Evolutionary conservation across 805 yeast genomes (phyloP), one percentile per base, ranked within the genome.

Genomic region (Sugiyamaella chiloensis): DNA sequence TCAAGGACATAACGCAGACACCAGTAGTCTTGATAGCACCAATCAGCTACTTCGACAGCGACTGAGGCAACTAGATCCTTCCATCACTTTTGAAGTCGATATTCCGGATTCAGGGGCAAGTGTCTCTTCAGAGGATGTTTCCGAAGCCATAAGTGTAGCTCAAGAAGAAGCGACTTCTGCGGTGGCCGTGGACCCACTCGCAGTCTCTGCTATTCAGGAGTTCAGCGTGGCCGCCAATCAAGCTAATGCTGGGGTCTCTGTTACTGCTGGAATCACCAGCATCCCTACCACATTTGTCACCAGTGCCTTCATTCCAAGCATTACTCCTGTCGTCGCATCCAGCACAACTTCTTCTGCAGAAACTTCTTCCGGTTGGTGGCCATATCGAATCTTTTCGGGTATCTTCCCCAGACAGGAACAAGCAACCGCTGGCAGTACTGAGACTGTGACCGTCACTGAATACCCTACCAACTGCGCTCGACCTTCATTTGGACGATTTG

Each of bases 31-130:
- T 11, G 35, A 40, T 14, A 9, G 14, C 3, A 24, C 44, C 3
- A 40, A 40, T 17, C 24, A 40, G n/a, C n/a, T 40, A 11, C 35
- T 40, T 11, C 32, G 44, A 12, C 16, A 40, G 11, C 12, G 44
- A 12, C 35, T 40, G 19, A 37, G 27, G 11, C 44, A 40, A 24
- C n/a, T 40, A 16, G 17, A 24, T 24, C 44, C 44, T 5, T 14
- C 21, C 11, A 29, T 40, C 9, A 40, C 44, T 11, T 40, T 40
- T 24, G 17, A 19, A 5, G 21, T 12, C 4, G 35, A 24, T 4
- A 40, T 24, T 20, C 31, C 31, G 3, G 39, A 8, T 12, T 3
- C 34, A 19, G 29, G 29, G 21, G 40, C 4, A 7, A 5, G 3
- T 4, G 31, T 24, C 9, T 4, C 29, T 6, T 26, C 31, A 3